A percentile compares a stretch with the other conserved stretches of the same genome.
phyloP scores from a whole-genome alignment of 495 filamentous ascomycete species.

The Xylaria scruposa region DNA sequence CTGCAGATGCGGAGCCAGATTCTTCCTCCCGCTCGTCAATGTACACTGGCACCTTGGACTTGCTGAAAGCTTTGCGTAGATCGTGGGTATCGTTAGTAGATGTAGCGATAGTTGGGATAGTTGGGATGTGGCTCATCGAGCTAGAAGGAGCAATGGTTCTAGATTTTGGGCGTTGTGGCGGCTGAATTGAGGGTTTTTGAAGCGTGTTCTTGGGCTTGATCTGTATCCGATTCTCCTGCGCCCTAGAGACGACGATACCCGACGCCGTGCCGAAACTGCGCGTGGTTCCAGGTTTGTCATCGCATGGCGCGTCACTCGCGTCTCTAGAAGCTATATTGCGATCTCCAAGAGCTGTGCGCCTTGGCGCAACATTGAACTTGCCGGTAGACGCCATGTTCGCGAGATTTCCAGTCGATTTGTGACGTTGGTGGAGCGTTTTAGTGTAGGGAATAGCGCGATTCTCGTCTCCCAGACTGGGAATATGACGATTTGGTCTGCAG shows the following conservation, averaged over 20 bases:
- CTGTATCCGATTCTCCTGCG: constrained; percentile 57
- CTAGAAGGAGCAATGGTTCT: constrained; percentile 56
- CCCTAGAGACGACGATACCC: constrained; percentile 39
- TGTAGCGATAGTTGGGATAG: not conserved
- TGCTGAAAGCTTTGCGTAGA: constrained; percentile 38
- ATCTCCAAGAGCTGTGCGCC: constrained; percentile 81
- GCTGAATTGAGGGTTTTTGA: constrained; percentile 59
- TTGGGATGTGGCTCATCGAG: constrained; percentile 49
- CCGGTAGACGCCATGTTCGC: constrained; percentile 59
- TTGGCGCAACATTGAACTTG: constrained; percentile 69
- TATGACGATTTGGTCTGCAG: constrained; percentile 67
- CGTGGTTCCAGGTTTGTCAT: constrained; percentile 4
- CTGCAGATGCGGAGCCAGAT: not conserved
- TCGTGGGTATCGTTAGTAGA: constrained; percentile 29
- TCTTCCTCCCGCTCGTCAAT: constrained; percentile 58
- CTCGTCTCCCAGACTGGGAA: constrained; percentile 71
- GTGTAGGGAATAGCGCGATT: constrained; percentile 63
- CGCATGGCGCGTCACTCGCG: constrained; percentile 43
- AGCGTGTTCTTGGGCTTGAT: constrained; percentile 55
- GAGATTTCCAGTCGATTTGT: constrained; percentile 80
- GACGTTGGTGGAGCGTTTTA: constrained; percentile 75
- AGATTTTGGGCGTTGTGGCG: constrained; percentile 64
- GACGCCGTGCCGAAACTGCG: constrained; percentile 32
- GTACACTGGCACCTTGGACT: constrained; percentile 64
- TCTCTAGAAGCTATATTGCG: constrained; percentile 73